A percentile compares a stretch with the other conserved stretches of the same genome.
Conservation (phyloP, 768 basidiomycete species). For the Austroboletus eburneus region DNA sequence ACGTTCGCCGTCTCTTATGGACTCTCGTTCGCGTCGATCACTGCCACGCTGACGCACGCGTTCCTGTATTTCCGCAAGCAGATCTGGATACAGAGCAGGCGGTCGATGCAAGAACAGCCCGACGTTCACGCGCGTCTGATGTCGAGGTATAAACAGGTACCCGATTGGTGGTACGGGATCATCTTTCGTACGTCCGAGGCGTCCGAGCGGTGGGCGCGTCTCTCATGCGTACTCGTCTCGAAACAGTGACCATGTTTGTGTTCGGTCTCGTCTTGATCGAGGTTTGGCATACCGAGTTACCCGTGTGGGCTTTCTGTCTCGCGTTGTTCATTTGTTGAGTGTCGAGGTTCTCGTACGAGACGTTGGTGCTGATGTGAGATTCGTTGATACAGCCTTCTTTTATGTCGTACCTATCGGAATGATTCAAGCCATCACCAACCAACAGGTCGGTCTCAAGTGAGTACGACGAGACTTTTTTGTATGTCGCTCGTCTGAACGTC, state of each 20-base stretch:
- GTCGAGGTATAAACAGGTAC: conserved; percentile 52
- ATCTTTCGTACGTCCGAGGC: conserved; percentile 25
- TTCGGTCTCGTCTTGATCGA: conserved; percentile 58
- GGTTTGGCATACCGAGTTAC: conserved; percentile 52
- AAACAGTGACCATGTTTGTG: conserved; percentile 45
- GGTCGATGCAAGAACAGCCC: conserved; percentile 72
- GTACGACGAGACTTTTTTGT: neutral
- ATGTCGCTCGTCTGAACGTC: neutral
- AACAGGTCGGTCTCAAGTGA: conserved; percentile 59
- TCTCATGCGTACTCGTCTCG: no score
- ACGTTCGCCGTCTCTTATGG: conserved; percentile 80
- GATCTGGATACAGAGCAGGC: conserved; percentile 66
- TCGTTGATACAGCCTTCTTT: conserved; percentile 35
- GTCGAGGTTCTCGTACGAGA: conserved; percentile 2
- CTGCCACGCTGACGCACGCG: conserved; percentile 70
- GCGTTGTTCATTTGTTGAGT: conserved; percentile 24
- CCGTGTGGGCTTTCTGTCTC: conserved; percentile 41
- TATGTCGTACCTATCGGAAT: conserved; percentile 73
- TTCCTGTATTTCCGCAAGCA: conserved; percentile 75
- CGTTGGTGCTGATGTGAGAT: neutral
- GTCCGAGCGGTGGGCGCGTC: no score
- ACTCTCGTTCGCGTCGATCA: conserved; percentile 78
- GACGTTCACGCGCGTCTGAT: conserved; percentile 67
- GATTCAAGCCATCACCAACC: conserved; percentile 80
- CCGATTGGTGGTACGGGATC: conserved; percentile 54